Evolutionary conservation across 805 yeast species (phyloP), one percentile per base, ranked within the genome.

Genomic region (Schwanniomyces vanrijiae): DNA sequence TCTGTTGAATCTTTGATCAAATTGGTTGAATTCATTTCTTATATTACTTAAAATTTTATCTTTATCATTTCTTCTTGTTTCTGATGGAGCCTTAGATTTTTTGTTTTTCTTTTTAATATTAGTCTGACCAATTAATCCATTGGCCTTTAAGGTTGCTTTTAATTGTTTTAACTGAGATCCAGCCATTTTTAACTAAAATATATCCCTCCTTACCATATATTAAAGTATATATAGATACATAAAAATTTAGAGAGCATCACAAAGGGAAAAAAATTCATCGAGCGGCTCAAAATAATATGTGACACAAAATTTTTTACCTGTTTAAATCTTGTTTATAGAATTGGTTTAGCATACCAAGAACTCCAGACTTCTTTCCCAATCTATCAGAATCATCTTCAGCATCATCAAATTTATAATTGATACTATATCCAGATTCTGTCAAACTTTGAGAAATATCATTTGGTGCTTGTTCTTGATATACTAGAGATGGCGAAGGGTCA

Each of bases 161-260:
- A 90, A 77, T 71, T 81, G 83, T 64, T 90, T 90, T 52, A 91
- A 73, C 71, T 91, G 97, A 13, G 96, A 88, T 29, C 95, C 95
- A 31, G 86, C 92, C 94, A 86, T 86, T 4, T 14, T 35, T 22
- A 16, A 26, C 19, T 41, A 29, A 33, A 24, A 43, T 34, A 43
- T 24, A 21, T 16, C 33, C 22, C 33, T 26, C 19, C 11, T 24
- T 38, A 16, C 19, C 10, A 19, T 38, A 9, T 21, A 24, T 22
- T 31, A 16, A n/a, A 18, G 24, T 24, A 25, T 26, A 33, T 28
- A 33, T 24, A 38, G 4, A 11, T 38, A 22, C 20, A 7, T 22
- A 38, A 38, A 38, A 38, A 13, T 38, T 22, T 22, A 37, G 11
- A 22, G 19, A 38, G 25, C 44, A 31, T 21, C 37, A 41, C 29